These are phyloP conservation scores for Candida tibetensis DNA, from an alignment of 805 yeast species.

Conservation along the genomic window DNA sequence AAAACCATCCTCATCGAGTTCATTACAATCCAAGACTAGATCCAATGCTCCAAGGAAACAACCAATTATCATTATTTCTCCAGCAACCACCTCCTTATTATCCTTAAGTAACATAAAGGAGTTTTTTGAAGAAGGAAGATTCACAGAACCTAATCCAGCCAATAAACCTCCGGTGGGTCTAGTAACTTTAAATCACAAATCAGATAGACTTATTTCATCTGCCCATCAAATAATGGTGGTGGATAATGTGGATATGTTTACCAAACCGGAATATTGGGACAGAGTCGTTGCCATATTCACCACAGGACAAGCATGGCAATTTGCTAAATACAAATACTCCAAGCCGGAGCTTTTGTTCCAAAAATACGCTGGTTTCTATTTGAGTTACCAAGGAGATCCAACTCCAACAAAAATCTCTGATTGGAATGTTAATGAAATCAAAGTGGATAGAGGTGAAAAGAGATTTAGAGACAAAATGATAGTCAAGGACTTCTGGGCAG, in stretches of 20 bases:
- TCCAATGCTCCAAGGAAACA: slow-evolving; percentile 28
- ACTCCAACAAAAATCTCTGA: slow-evolving; percentile 71
- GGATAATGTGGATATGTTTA: slow-evolving; percentile 75
- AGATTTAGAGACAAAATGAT: slow-evolving; percentile 89
- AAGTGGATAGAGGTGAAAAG: slow-evolving; percentile 70
- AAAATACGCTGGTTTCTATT: slow-evolving; percentile 76
- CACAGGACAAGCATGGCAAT: slow-evolving; percentile 98
- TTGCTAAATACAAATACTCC: slow-evolving; percentile 78
- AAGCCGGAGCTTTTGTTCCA: slow-evolving; percentile 80
- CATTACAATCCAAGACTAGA: slow-evolving; percentile 56
- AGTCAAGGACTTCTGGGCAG: slow-evolving; percentile 81
- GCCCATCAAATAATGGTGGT: slow-evolving; percentile 73
- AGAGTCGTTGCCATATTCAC: slow-evolving; percentile 94
- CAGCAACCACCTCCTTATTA: slow-evolving; percentile 42
- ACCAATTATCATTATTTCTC: slow-evolving; percentile 44
- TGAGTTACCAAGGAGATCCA: slow-evolving; percentile 74
- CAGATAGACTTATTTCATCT: slow-evolving; percentile 50
- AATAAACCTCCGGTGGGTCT: slow-evolving; percentile 33
- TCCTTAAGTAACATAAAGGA: slow-evolving; percentile 40
- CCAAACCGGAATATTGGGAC: slow-evolving; percentile 97
- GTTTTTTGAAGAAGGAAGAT: slow-evolving; percentile 66
- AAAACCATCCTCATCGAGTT: slow-evolving; percentile 69
- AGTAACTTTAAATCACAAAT: slow-evolving; percentile 53
- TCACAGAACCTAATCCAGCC: slow-evolving; percentile 49
- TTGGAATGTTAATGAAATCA: slow-evolving; percentile 85